Conservation (phyloP, 768 basidiomycete genomes). For the Psilocybe azurescens region DNA sequence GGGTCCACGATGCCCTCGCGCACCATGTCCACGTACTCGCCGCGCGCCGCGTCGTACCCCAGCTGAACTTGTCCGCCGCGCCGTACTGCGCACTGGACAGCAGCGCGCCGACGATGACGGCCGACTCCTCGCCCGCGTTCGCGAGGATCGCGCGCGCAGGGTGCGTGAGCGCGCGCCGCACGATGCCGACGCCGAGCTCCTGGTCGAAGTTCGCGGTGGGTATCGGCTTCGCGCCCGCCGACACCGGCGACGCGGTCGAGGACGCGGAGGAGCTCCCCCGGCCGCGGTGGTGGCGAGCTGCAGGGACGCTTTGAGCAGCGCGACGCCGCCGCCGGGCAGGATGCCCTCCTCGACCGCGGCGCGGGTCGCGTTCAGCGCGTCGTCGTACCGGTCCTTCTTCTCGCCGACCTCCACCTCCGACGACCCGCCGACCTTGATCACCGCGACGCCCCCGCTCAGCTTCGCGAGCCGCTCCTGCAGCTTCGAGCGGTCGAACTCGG, state of each 20-base stretch:
- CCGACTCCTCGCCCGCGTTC: slow-evolving; percentile 95
- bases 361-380: slow-evolving; percentile 96
- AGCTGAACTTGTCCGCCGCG: slow-evolving; percentile 72
- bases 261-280: slow-evolving; percentile 34
- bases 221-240: slow-evolving; percentile 69
- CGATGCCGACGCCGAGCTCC: slow-evolving; percentile 92
- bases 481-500: slow-evolving; percentile 93
- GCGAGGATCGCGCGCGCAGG: slow-evolving; percentile 88
- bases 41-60: slow-evolving; percentile 66
- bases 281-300: slow-evolving; percentile 65
- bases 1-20: slow-evolving; percentile 94
- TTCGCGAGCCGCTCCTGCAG: slow-evolving; percentile 98
- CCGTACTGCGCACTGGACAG: slow-evolving; percentile 61
- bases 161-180: slow-evolving; percentile 81
- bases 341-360: slow-evolving; percentile 99
- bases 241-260: slow-evolving; percentile 54
- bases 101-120: slow-evolving; percentile 91
- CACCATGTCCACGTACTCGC: slow-evolving; percentile 96
- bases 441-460: slow-evolving; percentile 94
- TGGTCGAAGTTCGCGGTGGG: slow-evolving; percentile 94
- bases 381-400: slow-evolving; percentile 99
- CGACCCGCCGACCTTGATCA: slow-evolving; percentile 96
- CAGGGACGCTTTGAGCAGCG: slow-evolving; percentile 85
- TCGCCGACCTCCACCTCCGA: slow-evolving; percentile 97
- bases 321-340: slow-evolving; percentile 95